Conservation (phyloP, 1,284 basidiomycete genomes). For the Somion occarium region DNA sequence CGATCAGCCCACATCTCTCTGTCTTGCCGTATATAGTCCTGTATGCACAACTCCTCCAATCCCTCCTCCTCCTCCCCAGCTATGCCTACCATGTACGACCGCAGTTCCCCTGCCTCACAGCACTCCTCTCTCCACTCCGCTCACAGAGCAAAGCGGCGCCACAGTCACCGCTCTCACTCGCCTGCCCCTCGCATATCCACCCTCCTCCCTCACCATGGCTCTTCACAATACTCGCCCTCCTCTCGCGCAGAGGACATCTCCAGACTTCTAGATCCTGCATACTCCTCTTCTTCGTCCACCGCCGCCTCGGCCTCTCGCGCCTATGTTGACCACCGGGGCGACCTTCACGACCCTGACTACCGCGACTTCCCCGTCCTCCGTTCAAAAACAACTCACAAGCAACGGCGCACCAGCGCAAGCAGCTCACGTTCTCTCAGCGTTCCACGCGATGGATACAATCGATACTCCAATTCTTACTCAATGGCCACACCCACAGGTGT, state of each 20-base stretch:
- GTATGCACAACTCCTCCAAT: not conserved
- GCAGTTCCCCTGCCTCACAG: slow-evolving; percentile 5
- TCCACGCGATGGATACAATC: slow-evolving; percentile 9
- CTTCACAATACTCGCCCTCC: slow-evolving; percentile 30
- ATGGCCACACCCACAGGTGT: slow-evolving; percentile 10
- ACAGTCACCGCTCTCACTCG: slow-evolving; percentile 19
- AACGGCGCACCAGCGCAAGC: slow-evolving; percentile 15
- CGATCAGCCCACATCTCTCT: not conserved
- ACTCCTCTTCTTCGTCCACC: slow-evolving; percentile 40
- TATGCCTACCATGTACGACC: slow-evolving; percentile 14
- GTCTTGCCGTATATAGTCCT: not conserved
- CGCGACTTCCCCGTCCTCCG: slow-evolving; percentile 51
- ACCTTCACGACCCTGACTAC: slow-evolving; percentile 65
- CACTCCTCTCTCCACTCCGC: slow-evolving; percentile 3
- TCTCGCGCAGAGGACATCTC: slow-evolving; percentile 46
- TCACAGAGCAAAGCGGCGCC: slow-evolving; percentile 5
- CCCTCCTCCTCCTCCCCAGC: not conserved
- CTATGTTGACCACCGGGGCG: slow-evolving; percentile 57
- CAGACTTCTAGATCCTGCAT: slow-evolving; percentile 60
- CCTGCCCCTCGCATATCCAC: slow-evolving; percentile 25
- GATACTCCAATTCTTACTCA: slow-evolving; percentile 19
- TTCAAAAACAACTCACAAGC: slow-evolving; percentile 16
- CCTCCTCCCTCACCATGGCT: slow-evolving; percentile 19
- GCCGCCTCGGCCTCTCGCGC: slow-evolving; percentile 30
- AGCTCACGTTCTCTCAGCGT: slow-evolving; percentile 19